Evolutionary conservation across 345 rosid genomes (phyloP).

Genomic region (Draba incana): DNA sequence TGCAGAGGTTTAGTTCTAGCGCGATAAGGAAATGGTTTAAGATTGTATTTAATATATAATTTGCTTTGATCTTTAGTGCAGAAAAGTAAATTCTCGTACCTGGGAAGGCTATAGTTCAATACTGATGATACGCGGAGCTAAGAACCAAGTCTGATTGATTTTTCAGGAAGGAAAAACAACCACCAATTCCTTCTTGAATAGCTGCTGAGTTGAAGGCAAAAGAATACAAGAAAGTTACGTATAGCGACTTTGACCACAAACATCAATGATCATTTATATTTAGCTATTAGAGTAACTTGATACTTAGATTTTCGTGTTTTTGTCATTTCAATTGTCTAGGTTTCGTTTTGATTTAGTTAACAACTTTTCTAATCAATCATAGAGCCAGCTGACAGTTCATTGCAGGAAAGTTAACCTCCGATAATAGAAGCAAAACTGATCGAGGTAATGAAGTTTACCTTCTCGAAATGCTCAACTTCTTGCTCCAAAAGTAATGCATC

Average conservation of each 20-base stretch:
- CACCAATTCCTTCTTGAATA: slow-evolving; percentile 47
- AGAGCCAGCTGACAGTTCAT: neutral
- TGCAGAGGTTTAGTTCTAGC: neutral
- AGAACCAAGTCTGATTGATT: slow-evolving; percentile 20
- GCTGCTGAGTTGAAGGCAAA: slow-evolving; percentile 41
- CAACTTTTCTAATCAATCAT: neutral
- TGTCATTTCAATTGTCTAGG: neutral
- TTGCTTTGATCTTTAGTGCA: neutral
- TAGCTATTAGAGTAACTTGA: neutral
- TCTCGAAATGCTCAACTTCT: slow-evolving; percentile 51
- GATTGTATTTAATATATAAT: neutral
- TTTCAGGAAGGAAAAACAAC: slow-evolving; percentile 41
- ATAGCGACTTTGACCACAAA: slow-evolving; percentile 6
- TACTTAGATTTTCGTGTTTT: neutral
- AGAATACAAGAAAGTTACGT: slow-evolving; percentile 1
- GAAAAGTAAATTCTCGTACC: neutral
- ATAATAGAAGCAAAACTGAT: neutral
- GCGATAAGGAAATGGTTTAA: neutral
- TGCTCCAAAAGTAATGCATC: slow-evolving; percentile 33
- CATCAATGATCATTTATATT: neutral
- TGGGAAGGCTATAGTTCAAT: slow-evolving; percentile 11
- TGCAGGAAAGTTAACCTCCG: slow-evolving; percentile 1
- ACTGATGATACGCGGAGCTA: neutral
- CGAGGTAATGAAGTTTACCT: slow-evolving; percentile 40
- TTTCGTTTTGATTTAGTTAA: neutral